Base-by-base conservation (phyloP, 2,329 filamentous ascomycete genomes). In the Fusarium coffeatum region DNA sequence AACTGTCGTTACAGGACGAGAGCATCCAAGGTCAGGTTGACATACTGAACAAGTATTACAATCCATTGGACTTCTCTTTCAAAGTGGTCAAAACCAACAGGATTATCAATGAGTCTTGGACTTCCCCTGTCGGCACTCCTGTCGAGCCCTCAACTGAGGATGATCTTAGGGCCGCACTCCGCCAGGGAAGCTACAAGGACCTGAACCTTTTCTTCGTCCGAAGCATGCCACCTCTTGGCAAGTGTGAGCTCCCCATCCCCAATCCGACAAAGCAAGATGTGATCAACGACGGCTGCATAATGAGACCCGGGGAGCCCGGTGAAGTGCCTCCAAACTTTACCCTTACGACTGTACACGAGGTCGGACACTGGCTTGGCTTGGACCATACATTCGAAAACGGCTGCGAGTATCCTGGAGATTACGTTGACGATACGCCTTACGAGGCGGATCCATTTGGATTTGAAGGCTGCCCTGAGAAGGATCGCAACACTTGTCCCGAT, bases 361-460 rank as follows among this genome's bases (percentile, higher is more conserved):
- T 70, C 3, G 57, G 66, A 0, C 62, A 69, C 25, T 69, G 62
- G 66, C 50, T 70, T 20, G 62, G 66, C 9, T 42, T 70, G 11
- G 57, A 67, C 0, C 66, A 69, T 46, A 70, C 67, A 3, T 70
- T 70, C 22, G 20, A 54, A 5, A 70, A 67, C 15, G 57, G 66
- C 2, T 69, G 62, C 1, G 37, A 69, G 3, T 58, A 56, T 9
- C 67, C 66, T 6, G 62, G 66, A 11, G 62, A 69, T 6, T 61
- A 51, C 3, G 57, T 69, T 2, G 62, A 67, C 2, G 49, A 69
- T 45, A 70, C 67, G 2, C 54, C 67, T 5, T 57, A 66, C 10
- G 62, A 70, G 22, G 45, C 16, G 7, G 23, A 15, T 0, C 53
- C 61, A 6, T 7, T 18, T 6, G 23, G n/a, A 6, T 5, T 1